Evolutionary conservation across 2,329 filamentous ascomycete species (phyloP).

Genomic region (Trichoderma sp.): DNA sequence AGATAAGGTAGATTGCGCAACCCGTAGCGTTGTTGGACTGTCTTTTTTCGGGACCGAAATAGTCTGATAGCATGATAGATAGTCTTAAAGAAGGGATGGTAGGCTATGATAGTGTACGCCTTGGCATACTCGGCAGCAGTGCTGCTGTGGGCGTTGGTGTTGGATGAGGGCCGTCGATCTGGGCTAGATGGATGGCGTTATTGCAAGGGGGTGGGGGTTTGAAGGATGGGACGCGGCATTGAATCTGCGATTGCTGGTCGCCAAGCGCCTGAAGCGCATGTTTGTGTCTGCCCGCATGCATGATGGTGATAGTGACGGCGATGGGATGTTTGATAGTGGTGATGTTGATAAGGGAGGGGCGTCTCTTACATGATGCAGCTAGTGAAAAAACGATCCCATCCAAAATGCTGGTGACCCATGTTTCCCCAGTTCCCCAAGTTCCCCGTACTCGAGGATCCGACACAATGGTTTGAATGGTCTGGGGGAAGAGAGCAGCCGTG

Average conservation of each 20-base stretch:
- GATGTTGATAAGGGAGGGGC: neutral
- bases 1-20: neutral
- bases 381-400: neutral
- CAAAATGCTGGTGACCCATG: neutral
- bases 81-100: neutral
- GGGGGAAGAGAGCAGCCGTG: neutral
- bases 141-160: neutral
- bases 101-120: neutral
- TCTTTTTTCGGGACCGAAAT: neutral
- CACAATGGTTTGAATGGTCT: neutral
- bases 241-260: neutral
- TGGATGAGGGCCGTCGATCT: neutral
- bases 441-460: slow-evolving; percentile 6
- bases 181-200: neutral
- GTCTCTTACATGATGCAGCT: neutral
- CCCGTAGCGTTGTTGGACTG: neutral
- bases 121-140: neutral
- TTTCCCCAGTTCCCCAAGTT: slow-evolving; percentile 16
- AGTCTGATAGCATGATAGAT: neutral
- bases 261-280: neutral
- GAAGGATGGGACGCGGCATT: neutral
- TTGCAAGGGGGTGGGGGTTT: neutral
- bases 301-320: neutral
- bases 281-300: neutral
- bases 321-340: neutral